Conservation (phyloP, 2,329 filamentous ascomycete genomes). For the Huntiella moniliformis region DNA sequence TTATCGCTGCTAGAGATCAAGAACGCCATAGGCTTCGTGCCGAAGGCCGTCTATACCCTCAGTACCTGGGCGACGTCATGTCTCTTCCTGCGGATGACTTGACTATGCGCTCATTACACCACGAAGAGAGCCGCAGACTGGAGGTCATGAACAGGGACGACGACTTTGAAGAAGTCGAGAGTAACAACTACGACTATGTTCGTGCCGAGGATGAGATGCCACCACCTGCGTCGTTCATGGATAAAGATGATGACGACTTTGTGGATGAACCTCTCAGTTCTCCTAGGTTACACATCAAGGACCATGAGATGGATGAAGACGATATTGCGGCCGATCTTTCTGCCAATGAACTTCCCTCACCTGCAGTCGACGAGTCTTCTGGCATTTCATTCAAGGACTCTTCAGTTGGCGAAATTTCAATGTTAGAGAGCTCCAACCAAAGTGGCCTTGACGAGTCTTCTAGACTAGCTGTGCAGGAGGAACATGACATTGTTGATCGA, state of each 20-base stretch:
- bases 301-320: constrained; percentile 37
- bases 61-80: constrained; percentile 21
- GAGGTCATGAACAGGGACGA: constrained; percentile 70
- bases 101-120: constrained; percentile 36
- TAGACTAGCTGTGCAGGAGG: not conserved
- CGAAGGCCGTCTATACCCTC: constrained; percentile 48
- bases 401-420: constrained; percentile 4
- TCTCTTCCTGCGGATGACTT: constrained; percentile 34
- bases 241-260: constrained; percentile 52
- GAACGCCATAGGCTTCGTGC: constrained; percentile 64
- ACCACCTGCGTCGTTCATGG: constrained; percentile 46
- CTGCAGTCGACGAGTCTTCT: constrained; percentile 2
- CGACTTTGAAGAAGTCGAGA: constrained; percentile 81
- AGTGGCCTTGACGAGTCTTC: not conserved
- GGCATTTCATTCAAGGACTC: constrained; percentile 6
- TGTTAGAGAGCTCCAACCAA: not conserved
- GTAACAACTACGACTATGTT: constrained; percentile 44
- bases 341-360: constrained; percentile 13
- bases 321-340: constrained; percentile 25
- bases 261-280: constrained; percentile 62
- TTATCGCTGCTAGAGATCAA: constrained; percentile 60
- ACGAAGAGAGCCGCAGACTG: constrained; percentile 44
- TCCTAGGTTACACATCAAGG: constrained; percentile 31
- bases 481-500: constrained; percentile 5
- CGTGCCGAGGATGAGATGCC: constrained; percentile 65